Percentiles rank a stretch among this genome's conserved stretches.
Conservation (phyloP, 2,329 filamentous ascomycete genomes). For the Chaetomium sp. region DNA sequence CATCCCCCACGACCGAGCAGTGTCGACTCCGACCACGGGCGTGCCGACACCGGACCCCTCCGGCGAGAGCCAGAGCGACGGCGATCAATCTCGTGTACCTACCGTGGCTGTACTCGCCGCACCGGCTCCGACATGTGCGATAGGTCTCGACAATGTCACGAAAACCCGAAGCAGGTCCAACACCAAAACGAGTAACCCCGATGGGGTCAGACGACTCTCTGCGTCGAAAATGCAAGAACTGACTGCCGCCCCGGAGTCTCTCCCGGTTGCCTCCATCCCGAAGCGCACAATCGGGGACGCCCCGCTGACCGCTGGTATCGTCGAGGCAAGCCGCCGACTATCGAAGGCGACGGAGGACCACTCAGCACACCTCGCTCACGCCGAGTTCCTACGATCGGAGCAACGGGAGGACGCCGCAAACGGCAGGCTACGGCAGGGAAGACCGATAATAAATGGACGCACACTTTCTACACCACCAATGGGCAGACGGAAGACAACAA, state of each 20-base stretch:
- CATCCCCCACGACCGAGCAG: slow-evolving; percentile 13
- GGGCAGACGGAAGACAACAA: slow-evolving; percentile 43
- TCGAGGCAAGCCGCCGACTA: slow-evolving; percentile 40
- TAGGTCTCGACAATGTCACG: slow-evolving; percentile 10
- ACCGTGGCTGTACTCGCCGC: background rate
- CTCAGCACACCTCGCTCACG: slow-evolving; percentile 32
- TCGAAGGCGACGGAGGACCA: slow-evolving; percentile 42
- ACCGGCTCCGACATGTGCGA: background rate
- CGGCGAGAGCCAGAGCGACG: slow-evolving; percentile 35
- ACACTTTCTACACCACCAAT: slow-evolving; percentile 59
- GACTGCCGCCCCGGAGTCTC: slow-evolving; percentile 58
- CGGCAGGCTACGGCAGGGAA: slow-evolving; percentile 40
- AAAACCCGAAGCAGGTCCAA: slow-evolving; percentile 34
- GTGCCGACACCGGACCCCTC: slow-evolving; percentile 35
- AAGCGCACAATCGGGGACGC: slow-evolving; percentile 42
- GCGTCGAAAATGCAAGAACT: slow-evolving; percentile 62
- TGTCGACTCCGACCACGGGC: slow-evolving; percentile 26
- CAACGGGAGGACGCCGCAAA: slow-evolving; percentile 29
- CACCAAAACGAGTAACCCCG: slow-evolving; percentile 43
- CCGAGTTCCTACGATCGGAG: slow-evolving; percentile 8
- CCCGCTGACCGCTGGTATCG: slow-evolving; percentile 43
- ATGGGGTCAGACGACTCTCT: slow-evolving; percentile 56
- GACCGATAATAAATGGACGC: slow-evolving; percentile 35
- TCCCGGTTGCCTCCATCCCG: slow-evolving; percentile 55
- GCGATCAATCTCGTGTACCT: slow-evolving; percentile 22